These are phyloP conservation scores for Pseudogymnoascus sp. DNA, from an alignment of 2,329 filamentous ascomycete genomes.

Conservation along the genomic window DNA sequence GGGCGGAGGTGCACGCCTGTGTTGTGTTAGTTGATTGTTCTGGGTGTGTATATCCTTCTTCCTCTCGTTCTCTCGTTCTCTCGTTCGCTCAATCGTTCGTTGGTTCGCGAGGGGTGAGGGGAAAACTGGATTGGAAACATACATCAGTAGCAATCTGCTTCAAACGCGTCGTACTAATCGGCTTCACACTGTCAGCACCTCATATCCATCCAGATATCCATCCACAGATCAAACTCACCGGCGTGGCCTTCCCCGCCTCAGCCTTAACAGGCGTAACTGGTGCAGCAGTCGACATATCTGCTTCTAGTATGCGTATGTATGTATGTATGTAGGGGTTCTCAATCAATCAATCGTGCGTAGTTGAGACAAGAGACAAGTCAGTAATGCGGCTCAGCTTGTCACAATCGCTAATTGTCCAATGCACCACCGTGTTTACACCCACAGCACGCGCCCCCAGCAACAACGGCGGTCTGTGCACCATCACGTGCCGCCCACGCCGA, in stretches of 20 bases:
- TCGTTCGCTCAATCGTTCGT: background rate
- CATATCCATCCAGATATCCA: background rate
- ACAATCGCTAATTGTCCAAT: background rate
- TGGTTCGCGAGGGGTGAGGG: too few species aligned
- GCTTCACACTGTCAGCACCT: conserved; percentile 38
- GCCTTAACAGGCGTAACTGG: conserved; percentile 17
- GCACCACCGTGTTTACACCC: background rate
- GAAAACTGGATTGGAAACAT: conserved; percentile 32
- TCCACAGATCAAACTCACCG: background rate
- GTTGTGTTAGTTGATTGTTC: conserved; percentile 14
- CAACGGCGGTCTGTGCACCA: background rate
- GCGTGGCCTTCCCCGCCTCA: background rate
- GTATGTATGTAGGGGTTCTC: background rate
- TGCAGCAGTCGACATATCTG: conserved; percentile 22
- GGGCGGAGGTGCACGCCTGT: conserved; percentile 73
- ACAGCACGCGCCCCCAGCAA: background rate
- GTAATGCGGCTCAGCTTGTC: background rate
- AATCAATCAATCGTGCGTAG: background rate
- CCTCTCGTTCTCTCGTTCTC: background rate
- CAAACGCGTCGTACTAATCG: conserved; percentile 65
- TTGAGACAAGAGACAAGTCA: background rate
- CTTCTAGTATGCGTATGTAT: conserved; percentile 11
- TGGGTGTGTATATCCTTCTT: background rate
- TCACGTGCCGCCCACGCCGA: background rate
- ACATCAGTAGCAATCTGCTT: conserved; percentile 82